A percentile compares a stretch with the other conserved stretches of the same genome.
Conservation (phyloP, 306 rosid species). For the Cucurbita maxima region DNA sequence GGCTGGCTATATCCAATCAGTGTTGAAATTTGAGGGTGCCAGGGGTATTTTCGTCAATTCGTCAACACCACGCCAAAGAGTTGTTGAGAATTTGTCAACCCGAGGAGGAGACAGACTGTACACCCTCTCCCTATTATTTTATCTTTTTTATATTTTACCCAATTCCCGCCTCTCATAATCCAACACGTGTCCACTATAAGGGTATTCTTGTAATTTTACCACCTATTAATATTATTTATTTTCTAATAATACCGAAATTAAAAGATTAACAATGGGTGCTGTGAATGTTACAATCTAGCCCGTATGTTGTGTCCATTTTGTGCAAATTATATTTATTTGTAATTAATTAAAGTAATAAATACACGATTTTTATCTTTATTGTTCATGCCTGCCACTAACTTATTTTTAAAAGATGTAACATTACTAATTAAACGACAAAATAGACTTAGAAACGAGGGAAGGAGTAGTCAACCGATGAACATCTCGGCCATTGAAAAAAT, state of each 20-base stretch:
- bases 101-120: background rate
- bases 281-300: background rate
- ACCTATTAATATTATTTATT: background rate
- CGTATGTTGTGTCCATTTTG: background rate
- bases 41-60: background rate
- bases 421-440: no score
- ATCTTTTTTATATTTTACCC: background rate
- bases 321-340: no score
- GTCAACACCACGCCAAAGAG: background rate
- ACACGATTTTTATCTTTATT: no score
- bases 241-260: background rate
- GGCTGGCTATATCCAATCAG: background rate
- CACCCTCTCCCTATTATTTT: no score
- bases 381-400: no score
- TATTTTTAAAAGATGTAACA: no score
- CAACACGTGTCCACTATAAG: background rate
- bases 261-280: background rate
- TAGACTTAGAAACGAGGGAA: no score
- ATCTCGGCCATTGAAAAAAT: background rate
- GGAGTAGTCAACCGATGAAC: no score
- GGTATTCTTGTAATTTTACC: background rate
- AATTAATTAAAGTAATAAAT: no score
- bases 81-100: background rate
- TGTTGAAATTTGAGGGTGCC: background rate
- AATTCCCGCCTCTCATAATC: background rate